Evolutionary conservation across 1,284 basidiomycete species (phyloP).

Genomic region (Papiliotrema fonsecae): DNA sequence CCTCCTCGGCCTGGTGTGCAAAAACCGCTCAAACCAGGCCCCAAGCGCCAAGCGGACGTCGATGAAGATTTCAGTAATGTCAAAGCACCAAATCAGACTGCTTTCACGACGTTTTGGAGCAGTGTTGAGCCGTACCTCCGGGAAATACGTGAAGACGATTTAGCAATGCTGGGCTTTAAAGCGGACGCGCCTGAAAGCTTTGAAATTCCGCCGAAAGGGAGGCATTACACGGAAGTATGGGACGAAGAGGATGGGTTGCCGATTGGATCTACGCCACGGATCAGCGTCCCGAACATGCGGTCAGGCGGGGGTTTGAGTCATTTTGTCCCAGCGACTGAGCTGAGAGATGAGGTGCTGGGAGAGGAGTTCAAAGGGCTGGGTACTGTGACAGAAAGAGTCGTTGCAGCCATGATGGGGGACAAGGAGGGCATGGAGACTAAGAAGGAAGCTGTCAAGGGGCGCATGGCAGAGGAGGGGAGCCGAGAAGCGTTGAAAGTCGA

Average conservation of each 20-base stretch:
- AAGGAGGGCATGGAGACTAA: constrained; percentile 54
- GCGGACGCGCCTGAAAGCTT: constrained; percentile 79
- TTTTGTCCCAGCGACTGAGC: constrained; percentile 31
- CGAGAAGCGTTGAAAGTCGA: constrained; percentile 39
- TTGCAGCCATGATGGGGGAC: constrained; percentile 65
- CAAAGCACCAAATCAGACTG: constrained; percentile 59
- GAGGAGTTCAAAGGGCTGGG: constrained; percentile 43
- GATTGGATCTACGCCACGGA: constrained; percentile 29
- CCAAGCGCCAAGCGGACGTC: constrained; percentile 74
- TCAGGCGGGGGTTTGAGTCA: constrained; percentile 8
- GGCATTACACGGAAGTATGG: constrained; percentile 86
- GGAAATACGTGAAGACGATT: constrained; percentile 79
- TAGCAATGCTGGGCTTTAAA: constrained; percentile 82
- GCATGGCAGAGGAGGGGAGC: constrained; percentile 12
- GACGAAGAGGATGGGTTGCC: constrained; percentile 72
- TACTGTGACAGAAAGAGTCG: constrained; percentile 51
- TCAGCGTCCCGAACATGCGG: constrained; percentile 34
- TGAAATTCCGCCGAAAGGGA: constrained; percentile 77
- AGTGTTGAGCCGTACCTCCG: constrained; percentile 82
- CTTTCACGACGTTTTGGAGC: constrained; percentile 65
- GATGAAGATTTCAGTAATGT: constrained; percentile 78
- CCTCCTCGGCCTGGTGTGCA: constrained; percentile 63
- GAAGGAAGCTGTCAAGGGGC: constrained; percentile 10
- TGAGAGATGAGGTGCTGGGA: constrained; percentile 38
- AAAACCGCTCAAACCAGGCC: constrained; percentile 65